These are phyloP conservation scores for Suillus alpinus DNA, from an alignment of 768 basidiomycete species.

Conservation along the genomic window DNA sequence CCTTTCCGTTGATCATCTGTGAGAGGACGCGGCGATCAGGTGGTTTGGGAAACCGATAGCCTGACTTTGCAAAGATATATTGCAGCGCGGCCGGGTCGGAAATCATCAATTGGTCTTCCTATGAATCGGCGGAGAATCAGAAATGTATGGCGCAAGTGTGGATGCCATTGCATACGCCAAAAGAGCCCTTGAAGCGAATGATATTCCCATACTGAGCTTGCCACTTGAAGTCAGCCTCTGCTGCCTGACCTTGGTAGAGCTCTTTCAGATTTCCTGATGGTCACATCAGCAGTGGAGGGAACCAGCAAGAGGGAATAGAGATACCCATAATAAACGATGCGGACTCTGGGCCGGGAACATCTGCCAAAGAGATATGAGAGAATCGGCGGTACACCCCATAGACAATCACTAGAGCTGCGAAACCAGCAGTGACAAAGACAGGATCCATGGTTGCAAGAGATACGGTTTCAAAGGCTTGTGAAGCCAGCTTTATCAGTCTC, in stretches of 20 bases:
- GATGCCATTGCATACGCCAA: slow-evolving; percentile 19
- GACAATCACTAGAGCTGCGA: slow-evolving; percentile 8
- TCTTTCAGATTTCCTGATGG: slow-evolving; percentile 27
- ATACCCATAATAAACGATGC: slow-evolving; percentile 22
- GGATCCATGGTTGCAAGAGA: slow-evolving; percentile 10
- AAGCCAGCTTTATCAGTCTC: slow-evolving; percentile 4
- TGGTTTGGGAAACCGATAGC: slow-evolving; percentile 41
- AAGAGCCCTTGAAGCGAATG: slow-evolving; percentile 24
- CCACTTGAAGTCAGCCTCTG: slow-evolving; percentile 28
- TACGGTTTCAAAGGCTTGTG: background rate
- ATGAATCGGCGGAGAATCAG: slow-evolving; percentile 3
- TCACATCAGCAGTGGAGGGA: slow-evolving; percentile 20
- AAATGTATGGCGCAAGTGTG: slow-evolving; percentile 4
- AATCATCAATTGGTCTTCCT: slow-evolving; percentile 46
- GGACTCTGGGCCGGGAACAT: slow-evolving; percentile 18
- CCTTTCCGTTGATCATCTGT: slow-evolving; percentile 27
- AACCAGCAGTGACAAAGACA: background rate
- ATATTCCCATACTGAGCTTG: slow-evolving; percentile 27
- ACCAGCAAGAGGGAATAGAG: background rate
- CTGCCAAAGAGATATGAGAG: slow-evolving; percentile 11
- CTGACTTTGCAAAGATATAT: slow-evolving; percentile 39
- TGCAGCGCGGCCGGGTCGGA: slow-evolving; percentile 46
- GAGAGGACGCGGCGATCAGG: slow-evolving; percentile 19
- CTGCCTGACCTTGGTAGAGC: slow-evolving; percentile 25
- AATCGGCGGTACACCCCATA: slow-evolving; percentile 6